Percentiles rank a stretch among this genome's conserved stretches.
Evolutionary conservation across 106 monocot genomes (phyloP).

Genomic region (Dendrobium nobile): DNA sequence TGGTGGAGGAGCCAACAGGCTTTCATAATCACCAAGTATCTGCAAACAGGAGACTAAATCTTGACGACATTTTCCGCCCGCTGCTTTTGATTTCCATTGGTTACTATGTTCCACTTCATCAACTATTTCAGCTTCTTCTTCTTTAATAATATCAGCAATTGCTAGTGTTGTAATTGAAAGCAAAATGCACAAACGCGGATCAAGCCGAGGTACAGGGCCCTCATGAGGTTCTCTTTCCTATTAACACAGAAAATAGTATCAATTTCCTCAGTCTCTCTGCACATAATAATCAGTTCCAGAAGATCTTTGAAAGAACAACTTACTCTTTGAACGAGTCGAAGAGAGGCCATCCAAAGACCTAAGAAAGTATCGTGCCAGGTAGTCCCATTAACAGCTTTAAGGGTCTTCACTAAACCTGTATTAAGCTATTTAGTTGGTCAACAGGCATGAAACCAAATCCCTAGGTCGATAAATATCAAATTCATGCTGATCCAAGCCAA

Average conservation of each 20-base stretch:
- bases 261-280: conserved; percentile 1
- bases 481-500: not conserved
- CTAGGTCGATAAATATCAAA: not conserved
- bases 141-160: conserved; percentile 69
- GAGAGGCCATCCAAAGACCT: conserved; percentile 92
- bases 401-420: conserved; percentile 77
- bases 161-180: conserved; percentile 76
- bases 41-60: conserved; percentile 76
- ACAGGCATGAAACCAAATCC: not conserved
- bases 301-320: conserved; percentile 6
- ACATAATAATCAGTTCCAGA: not conserved
- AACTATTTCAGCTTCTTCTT: conserved; percentile 40
- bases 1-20: conserved; percentile 73
- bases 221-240: conserved; percentile 96
- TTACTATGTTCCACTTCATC: conserved; percentile 18
- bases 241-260: not conserved
- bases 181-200: conserved; percentile 77
- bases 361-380: conserved; percentile 94
- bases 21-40: conserved; percentile 67
- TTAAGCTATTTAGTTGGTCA: not conserved
- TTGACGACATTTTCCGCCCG: conserved; percentile 34
- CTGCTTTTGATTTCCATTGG: conserved; percentile 38
- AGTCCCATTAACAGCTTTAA: conserved; percentile 71
- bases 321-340: conserved; percentile 95
- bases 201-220: conserved; percentile 88